phyloP scores from a whole-genome alignment of 2,329 filamentous ascomycete species.

The Neonectria magnoliae region DNA sequence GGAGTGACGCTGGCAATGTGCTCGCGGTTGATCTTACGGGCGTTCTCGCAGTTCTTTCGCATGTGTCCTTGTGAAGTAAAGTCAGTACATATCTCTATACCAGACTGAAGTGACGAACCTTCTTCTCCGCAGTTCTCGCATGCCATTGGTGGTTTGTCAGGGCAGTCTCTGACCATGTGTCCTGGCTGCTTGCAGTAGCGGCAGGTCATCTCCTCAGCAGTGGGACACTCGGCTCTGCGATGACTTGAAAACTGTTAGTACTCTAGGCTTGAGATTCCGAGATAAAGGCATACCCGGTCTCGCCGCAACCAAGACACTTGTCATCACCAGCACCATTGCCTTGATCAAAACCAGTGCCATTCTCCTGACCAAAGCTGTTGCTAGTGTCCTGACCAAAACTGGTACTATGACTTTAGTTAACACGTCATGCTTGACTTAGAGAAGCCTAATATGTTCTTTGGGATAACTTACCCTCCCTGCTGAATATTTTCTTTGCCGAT shows the following conservation, averaged over 20 bases:
- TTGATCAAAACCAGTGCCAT: slow-evolving; percentile 10
- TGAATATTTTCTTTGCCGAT: neutral
- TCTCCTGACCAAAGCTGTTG: neutral
- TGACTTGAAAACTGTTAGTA: slow-evolving; percentile 38
- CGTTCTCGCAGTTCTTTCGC: slow-evolving; percentile 64
- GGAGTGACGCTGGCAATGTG: slow-evolving; percentile 58
- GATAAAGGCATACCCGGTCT: slow-evolving; percentile 44
- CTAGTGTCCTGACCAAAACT: slow-evolving; percentile 10
- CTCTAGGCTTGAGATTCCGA: neutral
- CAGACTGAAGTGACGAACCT: slow-evolving; percentile 52
- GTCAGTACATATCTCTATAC: slow-evolving; percentile 22
- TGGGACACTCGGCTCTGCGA: slow-evolving; percentile 50
- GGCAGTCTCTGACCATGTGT: slow-evolving; percentile 70
- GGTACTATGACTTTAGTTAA: slow-evolving; percentile 6
- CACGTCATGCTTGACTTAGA: neutral
- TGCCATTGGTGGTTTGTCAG: slow-evolving; percentile 62
- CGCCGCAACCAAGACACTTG: slow-evolving; percentile 52
- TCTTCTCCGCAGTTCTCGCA: slow-evolving; percentile 72
- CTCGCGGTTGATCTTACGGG: slow-evolving; percentile 67
- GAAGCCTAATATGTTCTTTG: neutral
- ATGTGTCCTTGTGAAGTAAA: slow-evolving; percentile 60
- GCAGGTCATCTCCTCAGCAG: slow-evolving; percentile 48
- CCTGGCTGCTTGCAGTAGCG: slow-evolving; percentile 61
- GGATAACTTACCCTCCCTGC: neutral
- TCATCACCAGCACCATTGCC: slow-evolving; percentile 31